phyloP scores from a whole-genome alignment of 2,329 filamentous ascomycete genomes.

The Exophiala mesophila region DNA sequence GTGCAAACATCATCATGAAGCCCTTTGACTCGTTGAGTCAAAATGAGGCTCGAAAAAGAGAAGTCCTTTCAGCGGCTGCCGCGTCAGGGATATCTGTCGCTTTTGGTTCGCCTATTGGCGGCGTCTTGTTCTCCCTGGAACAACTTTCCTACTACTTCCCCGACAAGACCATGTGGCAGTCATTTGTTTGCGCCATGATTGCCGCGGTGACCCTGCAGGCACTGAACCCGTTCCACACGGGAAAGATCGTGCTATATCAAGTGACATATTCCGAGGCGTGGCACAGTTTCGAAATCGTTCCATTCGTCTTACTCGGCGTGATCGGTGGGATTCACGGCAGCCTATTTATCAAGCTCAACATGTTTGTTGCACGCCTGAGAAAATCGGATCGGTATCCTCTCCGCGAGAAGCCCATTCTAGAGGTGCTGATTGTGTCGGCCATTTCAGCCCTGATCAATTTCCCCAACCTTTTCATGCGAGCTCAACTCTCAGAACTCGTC shows the following conservation, averaged over 20 bases:
- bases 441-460: slow-evolving; percentile 88
- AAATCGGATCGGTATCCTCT: slow-evolving; percentile 44
- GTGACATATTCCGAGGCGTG: slow-evolving; percentile 87
- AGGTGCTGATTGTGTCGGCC: slow-evolving; percentile 74
- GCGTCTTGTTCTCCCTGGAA: slow-evolving; percentile 93
- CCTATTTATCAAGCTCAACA: slow-evolving; percentile 91
- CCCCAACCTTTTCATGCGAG: slow-evolving; percentile 93
- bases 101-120: slow-evolving; percentile 89
- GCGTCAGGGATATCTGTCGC: slow-evolving; percentile 90
- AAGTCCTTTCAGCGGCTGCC: slow-evolving; percentile 86
- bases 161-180: slow-evolving; percentile 99
- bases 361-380: slow-evolving; percentile 77
- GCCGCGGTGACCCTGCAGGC: slow-evolving; percentile 89
- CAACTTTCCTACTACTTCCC: slow-evolving; percentile 97
- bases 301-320: slow-evolving; percentile 80
- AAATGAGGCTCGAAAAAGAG: slow-evolving; percentile 91
- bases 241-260: slow-evolving; percentile 92
- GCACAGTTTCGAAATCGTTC: slow-evolving; percentile 90
- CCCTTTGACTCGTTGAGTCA: slow-evolving; percentile 72
- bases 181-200: slow-evolving; percentile 99
- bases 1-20: slow-evolving; percentile 90
- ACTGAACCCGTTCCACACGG: slow-evolving; percentile 89
- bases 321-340: slow-evolving; percentile 91
- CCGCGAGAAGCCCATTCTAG: slow-evolving; percentile 64
- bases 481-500: slow-evolving; percentile 85